Evolutionary conservation across 176 grass and related monocot genomes (phyloP).

Genomic region (Elaeis guineensis): DNA sequence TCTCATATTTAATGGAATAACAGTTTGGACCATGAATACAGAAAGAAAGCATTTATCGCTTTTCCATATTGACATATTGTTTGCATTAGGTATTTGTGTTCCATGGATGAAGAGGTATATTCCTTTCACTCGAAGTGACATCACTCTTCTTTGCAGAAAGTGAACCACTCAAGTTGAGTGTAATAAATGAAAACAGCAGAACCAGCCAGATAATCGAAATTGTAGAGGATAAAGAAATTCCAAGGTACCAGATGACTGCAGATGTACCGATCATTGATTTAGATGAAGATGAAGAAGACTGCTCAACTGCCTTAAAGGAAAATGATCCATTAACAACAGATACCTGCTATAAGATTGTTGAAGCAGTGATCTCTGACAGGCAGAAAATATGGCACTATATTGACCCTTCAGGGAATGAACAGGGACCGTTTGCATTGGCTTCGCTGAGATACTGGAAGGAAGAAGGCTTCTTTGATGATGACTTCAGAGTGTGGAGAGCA

Average conservation of each 20-base stretch:
- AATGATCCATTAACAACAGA: no score
- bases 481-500: conserved; percentile 52
- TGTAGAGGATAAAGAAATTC: conserved; percentile 6
- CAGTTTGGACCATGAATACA: no score
- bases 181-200: conserved; percentile 8
- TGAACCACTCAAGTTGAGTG: conserved; percentile 1
- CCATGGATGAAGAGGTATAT: not conserved
- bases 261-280: conserved; percentile 11
- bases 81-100: no score
- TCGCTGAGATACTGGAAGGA: conserved; percentile 20
- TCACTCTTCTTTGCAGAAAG: conserved; percentile 5
- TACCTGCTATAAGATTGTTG: no score
- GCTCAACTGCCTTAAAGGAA: no score
- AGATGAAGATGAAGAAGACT: conserved; percentile 22
- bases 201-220: conserved; percentile 14
- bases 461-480: conserved; percentile 33
- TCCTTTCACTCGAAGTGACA: not conserved
- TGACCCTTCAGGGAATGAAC: conserved; percentile 34
- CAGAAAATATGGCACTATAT: conserved; percentile 35
- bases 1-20: no score
- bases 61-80: no score
- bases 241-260: not conserved
- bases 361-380: no score
- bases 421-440: conserved; percentile 33
- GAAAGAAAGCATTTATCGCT: no score